A percentile compares a stretch with the other conserved stretches of the same genome.
Conservation (phyloP, 1,284 basidiomycete genomes). For the Ceratobasidium sp. region DNA sequence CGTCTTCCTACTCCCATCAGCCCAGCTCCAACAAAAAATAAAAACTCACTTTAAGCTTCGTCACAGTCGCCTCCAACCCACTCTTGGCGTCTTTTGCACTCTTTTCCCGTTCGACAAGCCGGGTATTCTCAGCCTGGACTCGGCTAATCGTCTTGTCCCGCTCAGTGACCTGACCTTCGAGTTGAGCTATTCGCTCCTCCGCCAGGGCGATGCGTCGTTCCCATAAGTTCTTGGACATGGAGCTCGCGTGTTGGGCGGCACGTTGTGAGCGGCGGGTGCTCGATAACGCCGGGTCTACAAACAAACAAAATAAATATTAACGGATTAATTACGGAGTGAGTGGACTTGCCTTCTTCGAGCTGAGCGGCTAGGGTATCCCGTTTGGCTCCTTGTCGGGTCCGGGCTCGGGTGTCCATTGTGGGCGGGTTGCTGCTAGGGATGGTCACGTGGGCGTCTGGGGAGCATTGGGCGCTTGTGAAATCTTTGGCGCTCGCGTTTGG, state of each 20-base stretch:
- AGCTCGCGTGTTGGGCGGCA: constrained; percentile 62
- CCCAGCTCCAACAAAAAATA: constrained; percentile 62
- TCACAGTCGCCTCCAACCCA: constrained; percentile 66
- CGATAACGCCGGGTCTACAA: constrained; percentile 26
- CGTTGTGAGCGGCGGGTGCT: constrained; percentile 39
- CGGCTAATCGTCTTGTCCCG: constrained; percentile 6
- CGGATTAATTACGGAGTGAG: neutral
- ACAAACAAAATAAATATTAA: neutral
- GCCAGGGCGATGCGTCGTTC: constrained; percentile 66
- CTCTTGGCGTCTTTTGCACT: constrained; percentile 50
- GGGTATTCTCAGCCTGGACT: constrained; percentile 21
- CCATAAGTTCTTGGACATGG: constrained; percentile 62
- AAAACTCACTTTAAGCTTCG: constrained; percentile 61
- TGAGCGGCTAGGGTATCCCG: constrained; percentile 35
- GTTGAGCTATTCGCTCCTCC: constrained; percentile 51
- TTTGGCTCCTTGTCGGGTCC: constrained; percentile 27
- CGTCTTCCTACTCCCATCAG: constrained; percentile 62
- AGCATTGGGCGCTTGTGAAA: neutral
- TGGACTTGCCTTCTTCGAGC: constrained; percentile 36
- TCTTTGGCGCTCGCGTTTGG: neutral
- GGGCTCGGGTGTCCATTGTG: constrained; percentile 29
- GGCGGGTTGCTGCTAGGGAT: neutral
- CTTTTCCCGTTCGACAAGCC: constrained; percentile 28
- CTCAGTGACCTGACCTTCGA: constrained; percentile 23
- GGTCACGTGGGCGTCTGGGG: neutral